Evolutionary conservation across 1,284 basidiomycete species (phyloP), one percentile per base, ranked within the genome.

Genomic region (Peniophora sp.): DNA sequence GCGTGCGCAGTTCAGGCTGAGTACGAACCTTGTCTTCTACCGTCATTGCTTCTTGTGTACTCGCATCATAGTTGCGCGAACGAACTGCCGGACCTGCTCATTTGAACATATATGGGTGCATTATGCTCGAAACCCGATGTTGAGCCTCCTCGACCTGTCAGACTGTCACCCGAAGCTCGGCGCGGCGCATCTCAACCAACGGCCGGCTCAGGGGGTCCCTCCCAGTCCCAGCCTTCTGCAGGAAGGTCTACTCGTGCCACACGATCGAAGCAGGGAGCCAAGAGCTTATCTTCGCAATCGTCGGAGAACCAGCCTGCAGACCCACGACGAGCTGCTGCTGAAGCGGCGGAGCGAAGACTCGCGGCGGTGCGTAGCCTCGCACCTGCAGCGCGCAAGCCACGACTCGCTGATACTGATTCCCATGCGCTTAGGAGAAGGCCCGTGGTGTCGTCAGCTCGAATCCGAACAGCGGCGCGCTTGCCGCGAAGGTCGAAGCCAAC

Each of bases 271-370:
- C 27, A 5, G 12, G 27, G 6, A 32, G 27, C 27, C 27, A 32
- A 32, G 6, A 32, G 27, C 12, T 12, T 32, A 12, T 32, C 27
- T 5, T 6, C 27, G 27, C 27, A 12, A 32, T 12, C 27, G 12
- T 32, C 27, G 27, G 27, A 32, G 5, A 32, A 5, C 5, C 27
- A 32, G 27, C 11, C 62, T 50, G 55, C 61, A 49, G 69, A 83
- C 70, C 73, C 75, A 61, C 77, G 83, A 60, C 62, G 68, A 43
- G 85, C 84, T 58, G 80, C 82, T 53, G 80, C 82, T 59, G 79
- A 78, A 63, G 85, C 85, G 51, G 85, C 85, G 53, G 85, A 88
- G 65, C 73, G 75, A 61, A 72, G 85, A 59, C 57, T 76, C 63
- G 72, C 81, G 67, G 74, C 74, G 63, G 84, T 86, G 58, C 47